These are phyloP conservation scores for Oxalis stricta DNA, from an alignment of 441 rosid genomes.

Conservation along the genomic window DNA sequence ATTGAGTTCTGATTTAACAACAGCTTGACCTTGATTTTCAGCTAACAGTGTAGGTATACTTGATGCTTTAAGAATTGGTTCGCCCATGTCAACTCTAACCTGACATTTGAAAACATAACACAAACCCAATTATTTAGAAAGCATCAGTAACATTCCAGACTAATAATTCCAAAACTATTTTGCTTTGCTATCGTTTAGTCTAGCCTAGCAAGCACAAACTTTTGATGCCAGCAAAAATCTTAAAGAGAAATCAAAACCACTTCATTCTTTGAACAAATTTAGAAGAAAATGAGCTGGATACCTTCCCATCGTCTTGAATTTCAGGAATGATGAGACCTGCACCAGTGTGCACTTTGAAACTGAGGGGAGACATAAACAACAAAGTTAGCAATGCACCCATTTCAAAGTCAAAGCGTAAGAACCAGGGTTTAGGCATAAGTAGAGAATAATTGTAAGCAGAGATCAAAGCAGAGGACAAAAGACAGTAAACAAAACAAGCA, in stretches of 20 bases:
- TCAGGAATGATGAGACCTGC: slow-evolving; percentile 94
- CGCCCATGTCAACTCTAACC: slow-evolving; percentile 96
- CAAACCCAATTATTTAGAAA: not conserved
- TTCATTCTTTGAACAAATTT: not conserved
- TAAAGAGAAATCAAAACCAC: too few relatives aligned
- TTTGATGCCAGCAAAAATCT: not conserved
- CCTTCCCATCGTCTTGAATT: slow-evolving; percentile 74
- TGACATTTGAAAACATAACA: slow-evolving; percentile 20
- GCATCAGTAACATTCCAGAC: not conserved
- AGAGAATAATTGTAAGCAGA: not conserved
- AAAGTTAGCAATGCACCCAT: not conserved
- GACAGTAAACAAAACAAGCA: not conserved
- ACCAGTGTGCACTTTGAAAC: slow-evolving; percentile 77
- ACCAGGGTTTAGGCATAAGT: not conserved
- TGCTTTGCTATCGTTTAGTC: too few relatives aligned
- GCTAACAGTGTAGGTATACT: slow-evolving; percentile 66
- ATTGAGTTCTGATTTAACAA: slow-evolving; percentile 49
- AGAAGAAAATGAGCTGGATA: slow-evolving; percentile 8
- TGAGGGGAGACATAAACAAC: slow-evolving; percentile 1
- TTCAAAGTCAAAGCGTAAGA: too few relatives aligned
- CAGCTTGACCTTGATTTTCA: slow-evolving; percentile 61
- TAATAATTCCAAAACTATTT: not conserved
- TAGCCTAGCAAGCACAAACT: not conserved
- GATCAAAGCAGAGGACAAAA: too few relatives aligned
- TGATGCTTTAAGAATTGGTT: slow-evolving; percentile 64